These are phyloP conservation scores for barrel medic (Medicago truncatula) DNA, from an alignment of 306 rosid species.

Conservation along the genomic window MtrunA17r5.0-ANR NC_053042.1:33286001-33286500, in stretches of 20 bases:
- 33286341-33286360: neutral
- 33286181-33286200: neutral
- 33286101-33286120: neutral
- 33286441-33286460: neutral
- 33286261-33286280: neutral
- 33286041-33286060: neutral
- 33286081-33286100: neutral
- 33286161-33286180: neutral
- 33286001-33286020: neutral
- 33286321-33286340: neutral
- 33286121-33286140: slow-evolving; percentile 1
- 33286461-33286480: neutral
- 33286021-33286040: neutral
- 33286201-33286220: neutral
- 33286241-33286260: neutral
- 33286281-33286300: neutral
- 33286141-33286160: neutral
- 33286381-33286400: neutral
- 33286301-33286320: neutral
- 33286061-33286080: neutral
- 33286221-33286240: neutral
- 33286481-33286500: neutral
- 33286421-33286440: neutral
- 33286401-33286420: neutral
- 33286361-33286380: neutral